Percentiles rank a stretch among this genome's conserved stretches.
These are phyloP conservation scores for Tuber indicum DNA, from an alignment of 495 filamentous ascomycete genomes.

Conservation along the genomic window DNA sequence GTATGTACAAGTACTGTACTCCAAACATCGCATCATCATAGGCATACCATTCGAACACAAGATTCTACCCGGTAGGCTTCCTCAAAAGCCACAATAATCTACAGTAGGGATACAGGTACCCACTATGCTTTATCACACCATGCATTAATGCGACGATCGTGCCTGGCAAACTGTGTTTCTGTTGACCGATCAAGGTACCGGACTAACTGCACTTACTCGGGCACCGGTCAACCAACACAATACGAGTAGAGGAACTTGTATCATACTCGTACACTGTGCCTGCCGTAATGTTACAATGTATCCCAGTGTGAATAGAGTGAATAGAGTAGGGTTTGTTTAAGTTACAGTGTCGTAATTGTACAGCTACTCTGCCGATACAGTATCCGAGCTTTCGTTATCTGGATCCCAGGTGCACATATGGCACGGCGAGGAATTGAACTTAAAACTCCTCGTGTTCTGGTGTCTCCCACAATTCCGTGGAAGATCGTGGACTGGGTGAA, in stretches of 20 bases:
- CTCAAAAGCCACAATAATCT: neutral
- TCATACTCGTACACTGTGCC: neutral
- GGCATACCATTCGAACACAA: neutral
- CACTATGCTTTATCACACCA: neutral
- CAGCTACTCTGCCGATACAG: neutral
- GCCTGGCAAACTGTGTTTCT: neutral
- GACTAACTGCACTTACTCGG: too few relatives aligned
- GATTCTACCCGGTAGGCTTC: neutral
- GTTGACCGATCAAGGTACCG: neutral
- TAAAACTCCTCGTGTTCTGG: neutral
- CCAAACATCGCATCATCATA: neutral
- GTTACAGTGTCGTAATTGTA: neutral
- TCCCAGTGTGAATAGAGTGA: neutral
- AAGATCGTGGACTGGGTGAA: neutral
- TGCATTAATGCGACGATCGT: neutral
- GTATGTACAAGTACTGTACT: neutral
- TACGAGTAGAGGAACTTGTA: neutral
- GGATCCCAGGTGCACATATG: neutral
- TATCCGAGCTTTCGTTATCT: neutral
- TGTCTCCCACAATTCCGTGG: neutral
- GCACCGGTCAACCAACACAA: neutral
- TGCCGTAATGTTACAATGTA: neutral
- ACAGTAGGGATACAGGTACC: neutral
- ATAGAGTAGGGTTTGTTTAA: neutral
- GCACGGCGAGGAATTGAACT: neutral